Base-by-base conservation (phyloP, 192 early-diverging fungal genomes). In the Linnemannia exigua region DNA sequence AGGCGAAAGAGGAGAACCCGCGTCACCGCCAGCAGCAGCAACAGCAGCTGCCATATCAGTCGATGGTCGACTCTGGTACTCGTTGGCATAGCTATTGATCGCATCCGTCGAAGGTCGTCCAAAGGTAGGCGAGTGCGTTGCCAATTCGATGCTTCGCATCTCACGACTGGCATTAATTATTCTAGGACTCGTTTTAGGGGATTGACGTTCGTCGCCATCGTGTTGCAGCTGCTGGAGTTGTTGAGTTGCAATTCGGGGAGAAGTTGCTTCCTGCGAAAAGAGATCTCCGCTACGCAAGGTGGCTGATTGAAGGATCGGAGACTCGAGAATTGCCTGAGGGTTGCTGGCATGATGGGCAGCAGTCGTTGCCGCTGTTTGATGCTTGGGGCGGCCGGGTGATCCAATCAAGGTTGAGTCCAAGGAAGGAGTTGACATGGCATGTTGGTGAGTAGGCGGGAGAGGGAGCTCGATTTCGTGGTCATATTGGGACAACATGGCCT, bases 271-370 rank as follows among this genome's bases (percentile, higher is more conserved):
- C 11, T 69, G 61, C 8, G 63, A 73, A 71, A 75, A 81, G 31
- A 75, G 12, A 71, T 75, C 80, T 36, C 79, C 72, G 17, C 67
- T 69, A 54, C 80, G 44, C 22, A 81, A 33, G 15, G 50, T 75
- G 38, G 35, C 20, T 5, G 67, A 44, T 16, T 61, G 38, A 51
- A 75, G 46, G 67, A 81, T 70, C n/a, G 80, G 74, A 25, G 80
- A 75, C n/a, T 80, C 79, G 22, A 73, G 72, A 15, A 80, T 20
- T 3, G 72, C 51, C 41, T 75, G 73, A n/a, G 67, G 80, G 31
- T 74, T 74, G 37, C 44, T 31, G 31, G 36, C 47, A 51, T 36
- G 41, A 31, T 63, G 58, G 58, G 28, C 28, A 44, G 41, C 41
- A 44, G 41, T 44, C 5, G 41, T 44, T 5, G 58, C 28, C 1